Base-by-base conservation (phyloP, 169 alveolate species). In the Perkinsus olseni region DNA sequence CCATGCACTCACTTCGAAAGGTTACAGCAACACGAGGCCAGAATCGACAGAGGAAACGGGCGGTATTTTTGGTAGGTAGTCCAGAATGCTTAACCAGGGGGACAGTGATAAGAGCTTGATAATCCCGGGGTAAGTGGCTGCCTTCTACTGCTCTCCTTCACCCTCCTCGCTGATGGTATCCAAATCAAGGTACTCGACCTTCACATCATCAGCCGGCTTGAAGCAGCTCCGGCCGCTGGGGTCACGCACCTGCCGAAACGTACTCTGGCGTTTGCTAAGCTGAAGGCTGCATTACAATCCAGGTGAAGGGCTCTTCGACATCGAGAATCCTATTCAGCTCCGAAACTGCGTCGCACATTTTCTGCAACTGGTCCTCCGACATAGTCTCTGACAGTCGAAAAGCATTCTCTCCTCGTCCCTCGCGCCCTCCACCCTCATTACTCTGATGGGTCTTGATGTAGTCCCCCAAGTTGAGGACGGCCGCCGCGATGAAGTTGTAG, bases 221-320 rank as follows among this genome's bases (percentile, higher is more conserved):
- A 62, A 62, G 82, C 82, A 62, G 31, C 82, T 62, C 82, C 82
- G 82, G 31, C 82, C 82, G 82, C 82, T 62, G 82, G 82, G 82
- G 17, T 62, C 82, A 28, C 17, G 82, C 82, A 62, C 82, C 82
- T 62, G 34, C 82, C 28, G 8, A 24, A 24, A 4, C 4, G 37
- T 13, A 62, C 82, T 62, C 37, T 62, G 0, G 28, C 31, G 13
- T 1, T 24, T 3, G 34, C 37, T 6, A 24, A 28, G 10, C 1
- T 62, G 34, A 62, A 21, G 34, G 34, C 28, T 4, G 82, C 34
- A 62, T 62, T 62, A 62, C 82, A 62, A 62, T 62, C 82, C 82
- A 62, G 34, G 82, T 62, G 82, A 62, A 62, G 82, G 82, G 82
- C 82, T 62, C 82, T 0, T 62, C 82, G 31, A 62, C 82, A 62